Base-by-base conservation (phyloP, 2,329 filamentous ascomycete species). In the Xylaria sp. region DNA sequence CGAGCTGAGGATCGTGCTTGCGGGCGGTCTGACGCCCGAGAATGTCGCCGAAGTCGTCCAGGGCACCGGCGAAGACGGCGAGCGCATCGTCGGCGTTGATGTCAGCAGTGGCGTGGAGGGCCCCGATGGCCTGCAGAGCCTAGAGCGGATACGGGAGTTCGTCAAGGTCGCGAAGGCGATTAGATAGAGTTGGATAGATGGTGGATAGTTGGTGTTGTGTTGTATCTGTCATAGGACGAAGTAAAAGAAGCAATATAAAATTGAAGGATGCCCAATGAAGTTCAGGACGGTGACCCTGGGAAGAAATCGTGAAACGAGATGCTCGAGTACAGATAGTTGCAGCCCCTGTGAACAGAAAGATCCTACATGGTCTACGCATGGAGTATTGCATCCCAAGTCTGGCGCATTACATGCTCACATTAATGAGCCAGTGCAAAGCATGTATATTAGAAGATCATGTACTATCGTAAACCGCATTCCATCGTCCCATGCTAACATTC, bases 101-200 rank as follows among this genome's bases (percentile, higher is more conserved):
- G 92, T 97, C 19, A 97, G 93, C 76, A 97, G 92, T 72, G 96
- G 96, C 0, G 93, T 99, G 2, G 95, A 98, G 77, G 88, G 91
- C 71, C 82, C 87, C 35, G 85, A 90, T 68, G 94, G 93, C 2
- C 81, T 87, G 73, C 95, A 99, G 77, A 90, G 89, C 75, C 71
- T 94, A 59, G 85, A 87, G 17, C 96, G 90, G 79, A 98, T 99
- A 68, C 81, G 82, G 65, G 86, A 84, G 3, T 99, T 99, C 76
- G 82, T 98, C 40, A 84, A 86, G 73, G 87, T 87, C 35, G 91
- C 88, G 0, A 95, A 95, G 75, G 76, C 77, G 31, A 79, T 85
- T 46, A 25, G 11, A 10, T 57, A 38, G 6, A 38, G 5, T n/a
- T 27, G 9, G 19, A 49, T 6, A 44, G 29, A 9, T 9, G 3